Evolutionary conservation across 2,329 filamentous ascomycete species (phyloP).

Genomic region (Monosporascus sp.): DNA sequence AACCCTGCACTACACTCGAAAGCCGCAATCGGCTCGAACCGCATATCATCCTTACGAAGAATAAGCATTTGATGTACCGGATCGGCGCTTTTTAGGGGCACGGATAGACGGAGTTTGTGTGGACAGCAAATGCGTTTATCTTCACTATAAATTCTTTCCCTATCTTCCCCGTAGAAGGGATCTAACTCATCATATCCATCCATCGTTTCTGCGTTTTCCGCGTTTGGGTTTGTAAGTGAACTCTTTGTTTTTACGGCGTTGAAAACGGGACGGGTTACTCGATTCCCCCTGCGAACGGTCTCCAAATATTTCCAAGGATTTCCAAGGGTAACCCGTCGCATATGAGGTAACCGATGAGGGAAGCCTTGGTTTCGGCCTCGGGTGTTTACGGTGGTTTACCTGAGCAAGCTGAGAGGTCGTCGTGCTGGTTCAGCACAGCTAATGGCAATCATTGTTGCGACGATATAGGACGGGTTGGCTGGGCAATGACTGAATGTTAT

Average conservation of each 20-base stretch:
- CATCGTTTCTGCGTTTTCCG: too few relatives aligned
- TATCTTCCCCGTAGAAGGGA: too few relatives aligned
- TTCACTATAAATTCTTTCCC: neutral
- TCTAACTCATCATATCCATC: too few relatives aligned
- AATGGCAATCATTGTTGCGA: neutral
- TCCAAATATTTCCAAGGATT: too few relatives aligned
- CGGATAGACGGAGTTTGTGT: neutral
- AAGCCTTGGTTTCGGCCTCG: too few relatives aligned
- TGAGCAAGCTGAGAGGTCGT: neutral
- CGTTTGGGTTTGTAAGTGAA: too few relatives aligned
- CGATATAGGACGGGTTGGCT: neutral
- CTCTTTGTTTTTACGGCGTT: too few relatives aligned
- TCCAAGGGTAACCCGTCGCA: too few relatives aligned
- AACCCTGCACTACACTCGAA: neutral
- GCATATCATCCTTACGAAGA: neutral
- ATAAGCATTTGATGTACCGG: neutral
- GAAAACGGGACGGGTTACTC: too few relatives aligned
- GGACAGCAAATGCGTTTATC: neutral
- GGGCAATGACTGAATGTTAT: neutral
- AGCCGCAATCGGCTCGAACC: neutral
- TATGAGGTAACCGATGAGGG: too few relatives aligned
- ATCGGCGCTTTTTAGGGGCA: neutral
- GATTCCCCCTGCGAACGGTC: too few relatives aligned
- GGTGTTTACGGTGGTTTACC: too few relatives aligned
- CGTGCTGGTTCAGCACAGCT: neutral